phyloP scores from a whole-genome alignment of 23 red algal species.

The Gracilaria caudata region DNA sequence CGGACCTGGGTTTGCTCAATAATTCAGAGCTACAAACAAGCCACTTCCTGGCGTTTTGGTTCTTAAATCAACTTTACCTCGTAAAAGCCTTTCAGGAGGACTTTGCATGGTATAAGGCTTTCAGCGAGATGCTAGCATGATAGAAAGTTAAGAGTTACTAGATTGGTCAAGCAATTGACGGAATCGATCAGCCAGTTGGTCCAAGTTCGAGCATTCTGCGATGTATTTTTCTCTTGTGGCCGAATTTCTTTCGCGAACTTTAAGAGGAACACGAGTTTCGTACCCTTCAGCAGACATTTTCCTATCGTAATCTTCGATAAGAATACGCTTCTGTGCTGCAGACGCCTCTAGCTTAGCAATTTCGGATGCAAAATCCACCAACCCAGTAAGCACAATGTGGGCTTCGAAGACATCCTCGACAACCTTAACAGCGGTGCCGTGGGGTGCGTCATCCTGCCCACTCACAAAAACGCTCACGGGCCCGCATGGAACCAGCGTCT shows the following conservation, averaged over 20 bases:
- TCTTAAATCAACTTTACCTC: neutral
- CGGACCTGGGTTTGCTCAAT: too few species aligned
- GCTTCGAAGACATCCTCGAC: constrained; percentile 70
- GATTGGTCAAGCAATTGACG: constrained; percentile 33
- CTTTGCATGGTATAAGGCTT: neutral
- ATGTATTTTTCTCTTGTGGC: constrained; percentile 50
- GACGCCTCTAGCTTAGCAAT: constrained; percentile 77
- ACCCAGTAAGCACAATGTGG: constrained; percentile 74
- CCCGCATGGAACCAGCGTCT: constrained; percentile 65
- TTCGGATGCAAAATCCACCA: constrained; percentile 89
- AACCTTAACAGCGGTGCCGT: constrained; percentile 77
- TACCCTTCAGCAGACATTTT: constrained; percentile 69
- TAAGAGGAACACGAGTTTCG: constrained; percentile 74
- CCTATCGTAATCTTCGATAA: constrained; percentile 71
- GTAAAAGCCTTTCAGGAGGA: neutral
- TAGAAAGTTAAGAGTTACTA: constrained; percentile 21
- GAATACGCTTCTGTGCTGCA: constrained; percentile 70
- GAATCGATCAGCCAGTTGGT: constrained; percentile 59
- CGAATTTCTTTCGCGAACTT: constrained; percentile 63
- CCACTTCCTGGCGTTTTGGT: neutral
- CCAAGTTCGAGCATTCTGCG: constrained; percentile 42
- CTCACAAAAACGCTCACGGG: constrained; percentile 27
- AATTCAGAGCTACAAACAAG: too few species aligned
- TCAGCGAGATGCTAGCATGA: neutral
- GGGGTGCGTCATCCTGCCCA: constrained; percentile 38